A percentile compares a stretch with the other conserved stretches of the same genome.
These are phyloP conservation scores for Wickerhamomyces rabaulensis DNA, from an alignment of 805 yeast species.

Conservation along the genomic window DNA sequence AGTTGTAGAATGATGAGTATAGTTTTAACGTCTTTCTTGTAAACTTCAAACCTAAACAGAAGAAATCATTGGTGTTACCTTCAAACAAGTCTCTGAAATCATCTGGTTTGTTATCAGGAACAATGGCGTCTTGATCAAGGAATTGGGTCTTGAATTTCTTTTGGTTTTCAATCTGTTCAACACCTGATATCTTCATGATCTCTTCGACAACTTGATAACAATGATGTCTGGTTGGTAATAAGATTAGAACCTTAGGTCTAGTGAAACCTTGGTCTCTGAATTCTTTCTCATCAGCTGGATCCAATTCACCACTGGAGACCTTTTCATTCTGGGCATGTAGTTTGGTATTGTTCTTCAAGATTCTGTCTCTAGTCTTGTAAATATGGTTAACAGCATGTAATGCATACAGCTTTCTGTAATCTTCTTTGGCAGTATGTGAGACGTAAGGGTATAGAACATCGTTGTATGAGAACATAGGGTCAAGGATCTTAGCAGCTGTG, in stretches of 20 bases:
- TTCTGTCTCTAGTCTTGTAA: conserved; percentile 79
- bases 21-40: conserved; percentile 83
- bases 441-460: conserved; percentile 63
- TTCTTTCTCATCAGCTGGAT: conserved; percentile 47
- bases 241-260: conserved; percentile 78
- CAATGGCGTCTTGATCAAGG: conserved; percentile 39
- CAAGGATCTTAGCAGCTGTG: conserved; percentile 49
- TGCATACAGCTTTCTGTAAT: conserved; percentile 57
- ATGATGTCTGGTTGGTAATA: conserved; percentile 79
- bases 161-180: conserved; percentile 75
- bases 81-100: conserved; percentile 77
- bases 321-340: conserved; percentile 38
- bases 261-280: conserved; percentile 93
- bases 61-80: conserved; percentile 90
- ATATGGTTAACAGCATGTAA: conserved; percentile 80
- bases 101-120: conserved; percentile 58
- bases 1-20: conserved; percentile 75
- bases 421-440: conserved; percentile 40
- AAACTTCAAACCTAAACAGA: conserved; percentile 85
- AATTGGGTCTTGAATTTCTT: conserved; percentile 72
- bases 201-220: conserved; percentile 65
- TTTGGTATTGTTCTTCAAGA: conserved; percentile 69
- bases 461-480: conserved; percentile 66
- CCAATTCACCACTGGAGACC: conserved; percentile 28
- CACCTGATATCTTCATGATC: conserved; percentile 56